Conservation (phyloP, 148 eudicot species). For the Gaultheria prostrata region DNA sequence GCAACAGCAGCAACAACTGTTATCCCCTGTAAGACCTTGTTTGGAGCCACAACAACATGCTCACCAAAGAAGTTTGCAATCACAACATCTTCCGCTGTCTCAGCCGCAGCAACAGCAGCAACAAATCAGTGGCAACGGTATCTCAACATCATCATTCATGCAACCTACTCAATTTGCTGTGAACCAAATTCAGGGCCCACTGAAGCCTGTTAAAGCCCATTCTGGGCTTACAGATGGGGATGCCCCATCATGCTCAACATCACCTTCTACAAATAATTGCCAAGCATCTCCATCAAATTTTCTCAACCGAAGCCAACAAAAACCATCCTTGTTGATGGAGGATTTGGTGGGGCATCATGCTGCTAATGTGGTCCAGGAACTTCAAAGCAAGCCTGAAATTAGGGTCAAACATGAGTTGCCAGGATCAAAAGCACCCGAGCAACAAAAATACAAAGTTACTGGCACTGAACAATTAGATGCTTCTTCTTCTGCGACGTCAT, state of each 20-base stretch:
- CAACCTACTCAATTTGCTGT: conserved; percentile 48
- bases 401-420: conserved; percentile 57
- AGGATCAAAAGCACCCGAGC: conserved; percentile 52
- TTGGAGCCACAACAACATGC: conserved; percentile 50
- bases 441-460: conserved; percentile 50
- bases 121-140: conserved; percentile 28
- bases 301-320: conserved; percentile 49
- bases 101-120: conserved; percentile 48
- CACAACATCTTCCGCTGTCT: conserved; percentile 45
- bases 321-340: conserved; percentile 36
- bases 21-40: conserved; percentile 33
- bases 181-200: conserved; percentile 60
- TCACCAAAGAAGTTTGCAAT: conserved; percentile 47
- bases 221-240: conserved; percentile 64
- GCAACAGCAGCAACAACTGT: conserved; percentile 44
- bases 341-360: conserved; percentile 50
- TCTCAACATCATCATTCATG: conserved; percentile 49
- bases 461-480: conserved; percentile 63
- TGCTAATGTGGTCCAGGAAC: conserved; percentile 44
- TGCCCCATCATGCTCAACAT: conserved; percentile 86
- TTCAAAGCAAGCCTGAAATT: conserved; percentile 45
- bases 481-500: conserved; percentile 78
- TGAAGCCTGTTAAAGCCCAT: conserved; percentile 50
- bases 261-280: conserved; percentile 76
- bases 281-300: conserved; percentile 55